Conservation (phyloP, 176 grass and related monocot genomes). For the Musa schizocarpa region DNA sequence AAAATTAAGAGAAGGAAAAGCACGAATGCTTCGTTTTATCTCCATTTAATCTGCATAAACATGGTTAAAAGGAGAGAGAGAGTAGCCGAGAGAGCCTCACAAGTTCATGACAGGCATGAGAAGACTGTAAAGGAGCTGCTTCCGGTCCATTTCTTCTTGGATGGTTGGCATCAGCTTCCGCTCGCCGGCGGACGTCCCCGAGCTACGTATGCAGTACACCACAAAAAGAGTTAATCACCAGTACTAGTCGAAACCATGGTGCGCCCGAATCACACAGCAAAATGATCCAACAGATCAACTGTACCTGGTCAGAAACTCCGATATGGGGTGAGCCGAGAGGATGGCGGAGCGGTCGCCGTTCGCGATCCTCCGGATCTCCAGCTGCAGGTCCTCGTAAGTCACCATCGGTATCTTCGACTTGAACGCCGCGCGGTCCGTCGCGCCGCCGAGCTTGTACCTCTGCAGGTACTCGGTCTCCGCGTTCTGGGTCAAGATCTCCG, state of each 20-base stretch:
- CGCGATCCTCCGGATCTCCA: conserved; percentile 13
- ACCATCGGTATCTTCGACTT: conserved; percentile 18
- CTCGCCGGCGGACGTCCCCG: conserved; percentile 15
- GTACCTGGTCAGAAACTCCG: conserved; percentile 19
- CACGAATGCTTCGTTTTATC: no score
- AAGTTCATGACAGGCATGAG: conserved; percentile 20
- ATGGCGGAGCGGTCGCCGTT: conserved; percentile 20
- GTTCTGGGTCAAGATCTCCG: conserved; percentile 13
- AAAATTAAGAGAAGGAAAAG: no score
- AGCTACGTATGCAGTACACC: neutral
- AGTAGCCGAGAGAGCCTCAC: neutral
- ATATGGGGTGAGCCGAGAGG: conserved; percentile 11
- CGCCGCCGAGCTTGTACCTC: neutral
- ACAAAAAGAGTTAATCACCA: no score
- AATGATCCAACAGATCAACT: neutral
- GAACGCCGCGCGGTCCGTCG: neutral
- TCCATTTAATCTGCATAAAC: no score
- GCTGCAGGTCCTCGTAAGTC: conserved; percentile 17
- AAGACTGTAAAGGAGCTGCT: conserved; percentile 16
- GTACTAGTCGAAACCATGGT: neutral
- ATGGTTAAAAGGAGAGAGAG: neutral
- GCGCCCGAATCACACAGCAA: neutral
- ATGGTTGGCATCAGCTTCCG: conserved; percentile 21
- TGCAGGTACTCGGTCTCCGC: conserved; percentile 8
- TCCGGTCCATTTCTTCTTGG: conserved; percentile 5